phyloP scores from a whole-genome alignment of 2,329 filamentous ascomycete genomes.

The Alternaria dauci region DNA sequence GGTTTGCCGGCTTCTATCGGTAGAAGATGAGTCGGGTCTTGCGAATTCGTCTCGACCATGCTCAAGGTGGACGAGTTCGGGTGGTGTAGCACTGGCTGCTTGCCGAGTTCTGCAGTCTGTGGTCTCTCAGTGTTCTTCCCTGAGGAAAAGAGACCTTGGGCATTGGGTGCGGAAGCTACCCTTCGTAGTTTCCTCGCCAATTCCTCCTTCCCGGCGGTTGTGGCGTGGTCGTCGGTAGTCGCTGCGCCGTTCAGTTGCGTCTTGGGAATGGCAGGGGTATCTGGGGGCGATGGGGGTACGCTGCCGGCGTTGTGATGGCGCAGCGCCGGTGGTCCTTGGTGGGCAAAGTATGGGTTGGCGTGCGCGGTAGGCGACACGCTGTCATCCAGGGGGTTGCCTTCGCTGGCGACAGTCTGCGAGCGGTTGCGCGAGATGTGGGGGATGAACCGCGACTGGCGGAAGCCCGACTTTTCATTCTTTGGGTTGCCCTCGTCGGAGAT shows the following conservation, averaged over 20 bases:
- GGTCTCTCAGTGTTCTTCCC: slow-evolving; percentile 66
- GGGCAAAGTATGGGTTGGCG: slow-evolving; percentile 96
- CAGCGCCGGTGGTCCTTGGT: slow-evolving; percentile 91
- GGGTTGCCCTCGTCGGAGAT: slow-evolving; percentile 52
- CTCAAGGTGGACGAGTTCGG: slow-evolving; percentile 62
- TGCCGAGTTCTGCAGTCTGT: slow-evolving; percentile 84
- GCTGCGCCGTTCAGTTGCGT: slow-evolving; percentile 73
- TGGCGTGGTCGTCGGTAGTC: slow-evolving; percentile 70
- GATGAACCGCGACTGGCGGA: slow-evolving; percentile 88
- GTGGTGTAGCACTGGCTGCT: slow-evolving; percentile 74
- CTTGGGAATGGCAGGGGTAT: slow-evolving; percentile 75
- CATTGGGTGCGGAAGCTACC: slow-evolving; percentile 96
- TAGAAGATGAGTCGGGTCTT: slow-evolving; percentile 38
- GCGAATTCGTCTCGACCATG: slow-evolving; percentile 59
- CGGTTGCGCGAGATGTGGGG: slow-evolving; percentile 86
- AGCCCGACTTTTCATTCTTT: slow-evolving; percentile 72
- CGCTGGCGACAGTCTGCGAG: slow-evolving; percentile 89
- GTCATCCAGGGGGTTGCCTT: slow-evolving; percentile 90
- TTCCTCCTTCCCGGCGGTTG: slow-evolving; percentile 88
- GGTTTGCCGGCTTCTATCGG: slow-evolving; percentile 57
- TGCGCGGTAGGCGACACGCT: slow-evolving; percentile 88
- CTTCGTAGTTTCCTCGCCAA: slow-evolving; percentile 89
- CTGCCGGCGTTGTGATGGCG: slow-evolving; percentile 95
- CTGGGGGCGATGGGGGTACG: slow-evolving; percentile 89
- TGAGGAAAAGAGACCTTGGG: slow-evolving; percentile 82